A percentile compares a stretch with the other conserved stretches of the same genome.
phyloP scores from a whole-genome alignment of 805 yeast genomes.

The Saccharomycopsis fodiens region DNA sequence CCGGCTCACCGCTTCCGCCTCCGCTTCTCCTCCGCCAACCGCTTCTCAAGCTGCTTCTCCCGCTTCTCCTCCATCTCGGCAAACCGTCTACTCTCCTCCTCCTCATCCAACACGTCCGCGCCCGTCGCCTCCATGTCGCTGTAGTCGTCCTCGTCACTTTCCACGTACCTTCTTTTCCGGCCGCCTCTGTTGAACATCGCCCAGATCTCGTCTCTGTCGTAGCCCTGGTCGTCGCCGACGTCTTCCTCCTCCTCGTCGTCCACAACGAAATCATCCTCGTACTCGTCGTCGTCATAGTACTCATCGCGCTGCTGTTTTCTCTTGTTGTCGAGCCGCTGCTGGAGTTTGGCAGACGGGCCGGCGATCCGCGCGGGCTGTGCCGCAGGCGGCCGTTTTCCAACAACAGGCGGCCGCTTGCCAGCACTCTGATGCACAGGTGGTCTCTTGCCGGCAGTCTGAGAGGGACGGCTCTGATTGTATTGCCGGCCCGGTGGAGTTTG shows the following conservation, averaged over 20 bases:
- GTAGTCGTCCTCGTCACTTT: slow-evolving; percentile 41
- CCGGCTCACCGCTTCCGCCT: slow-evolving; percentile 23
- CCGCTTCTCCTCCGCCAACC: slow-evolving; percentile 38
- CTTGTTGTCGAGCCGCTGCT: slow-evolving; percentile 35
- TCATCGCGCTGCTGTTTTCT: slow-evolving; percentile 21
- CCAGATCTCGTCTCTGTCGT: slow-evolving; percentile 87
- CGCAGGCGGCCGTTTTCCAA: background rate
- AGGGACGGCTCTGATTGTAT: background rate
- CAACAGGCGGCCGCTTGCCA: background rate
- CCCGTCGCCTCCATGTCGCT: slow-evolving; percentile 94
- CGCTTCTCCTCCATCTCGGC: slow-evolving; percentile 72
- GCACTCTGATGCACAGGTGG: background rate
- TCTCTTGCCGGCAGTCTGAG: background rate
- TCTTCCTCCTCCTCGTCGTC: slow-evolving; percentile 34
- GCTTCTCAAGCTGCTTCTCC: slow-evolving; percentile 57
- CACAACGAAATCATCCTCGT: slow-evolving; percentile 50
- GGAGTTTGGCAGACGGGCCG: slow-evolving; percentile 49
- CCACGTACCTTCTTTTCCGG: slow-evolving; percentile 38
- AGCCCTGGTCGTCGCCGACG: slow-evolving; percentile 33
- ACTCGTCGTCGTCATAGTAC: slow-evolving; percentile 29
- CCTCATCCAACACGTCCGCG: slow-evolving; percentile 80
- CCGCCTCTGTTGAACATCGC: slow-evolving; percentile 66
- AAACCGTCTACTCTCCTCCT: slow-evolving; percentile 52
- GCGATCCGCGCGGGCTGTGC: slow-evolving; percentile 29
- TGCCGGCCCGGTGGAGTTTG: background rate